These are phyloP conservation scores for Plasmodium fragile DNA, from an alignment of 169 alveolate genomes.

Conservation along the genomic window DNA sequence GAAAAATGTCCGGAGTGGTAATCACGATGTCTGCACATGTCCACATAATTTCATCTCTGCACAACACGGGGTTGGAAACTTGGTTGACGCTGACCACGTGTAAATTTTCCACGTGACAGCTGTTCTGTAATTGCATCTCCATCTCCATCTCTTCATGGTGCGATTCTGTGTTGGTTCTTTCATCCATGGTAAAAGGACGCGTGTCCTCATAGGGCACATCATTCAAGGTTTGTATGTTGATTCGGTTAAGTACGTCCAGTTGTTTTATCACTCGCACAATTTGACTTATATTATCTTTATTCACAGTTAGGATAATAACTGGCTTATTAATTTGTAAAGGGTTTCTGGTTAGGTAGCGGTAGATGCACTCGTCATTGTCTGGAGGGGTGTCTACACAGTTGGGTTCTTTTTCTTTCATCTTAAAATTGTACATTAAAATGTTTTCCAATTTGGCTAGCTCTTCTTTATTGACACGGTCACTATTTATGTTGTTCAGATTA, in stretches of 20 bases:
- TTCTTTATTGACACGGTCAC: slow-evolving; percentile 8
- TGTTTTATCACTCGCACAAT: slow-evolving; percentile 74
- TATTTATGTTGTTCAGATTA: slow-evolving; percentile 40
- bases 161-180: not conserved
- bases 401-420: not conserved
- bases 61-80: slow-evolving; percentile 13
- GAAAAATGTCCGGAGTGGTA: slow-evolving; percentile 83
- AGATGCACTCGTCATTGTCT: slow-evolving; percentile 17
- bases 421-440: slow-evolving; percentile 7
- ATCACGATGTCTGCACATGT: slow-evolving; percentile 81
- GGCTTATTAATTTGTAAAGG: slow-evolving; percentile 68
- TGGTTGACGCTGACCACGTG: slow-evolving; percentile 2
- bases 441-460: slow-evolving; percentile 46
- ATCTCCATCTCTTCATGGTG: not conserved
- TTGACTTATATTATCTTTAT: slow-evolving; percentile 82
- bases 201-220: slow-evolving; percentile 41
- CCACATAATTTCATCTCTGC: slow-evolving; percentile 78
- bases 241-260: slow-evolving; percentile 80
- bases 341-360: slow-evolving; percentile 45
- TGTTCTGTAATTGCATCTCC: not conserved
- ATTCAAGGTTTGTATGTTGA: slow-evolving; percentile 82
- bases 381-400: not conserved
- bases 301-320: slow-evolving; percentile 79
- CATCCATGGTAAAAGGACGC: not conserved
- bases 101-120: slow-evolving; percentile 8